Percentiles rank a stretch among this genome's conserved stretches.
Evolutionary conservation across 2,329 filamentous ascomycete genomes (phyloP).

Genomic region (Pseudogymnoascus sp.): DNA sequence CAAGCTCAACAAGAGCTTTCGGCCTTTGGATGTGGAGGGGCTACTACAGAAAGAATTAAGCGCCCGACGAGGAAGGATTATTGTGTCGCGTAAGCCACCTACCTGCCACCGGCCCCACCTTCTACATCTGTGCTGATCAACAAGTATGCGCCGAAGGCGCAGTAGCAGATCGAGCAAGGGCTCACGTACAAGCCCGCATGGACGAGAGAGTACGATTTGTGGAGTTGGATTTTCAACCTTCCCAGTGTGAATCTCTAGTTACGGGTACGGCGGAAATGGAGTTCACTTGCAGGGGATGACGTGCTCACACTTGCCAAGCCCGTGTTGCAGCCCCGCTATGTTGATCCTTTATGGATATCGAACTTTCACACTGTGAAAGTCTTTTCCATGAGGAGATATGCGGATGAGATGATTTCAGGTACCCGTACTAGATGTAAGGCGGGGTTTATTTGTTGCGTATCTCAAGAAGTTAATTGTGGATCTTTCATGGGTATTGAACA

Average conservation of each 20-base stretch:
- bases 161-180: constrained; percentile 8
- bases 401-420: too few species aligned
- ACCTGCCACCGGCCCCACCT: background rate
- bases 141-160: constrained; percentile 10
- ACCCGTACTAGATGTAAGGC: too few species aligned
- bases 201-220: constrained; percentile 13
- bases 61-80: constrained; percentile 10
- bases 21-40: constrained; percentile 1
- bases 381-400: too few species aligned
- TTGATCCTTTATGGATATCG: too few species aligned
- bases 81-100: constrained; percentile 12
- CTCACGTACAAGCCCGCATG: constrained; percentile 9
- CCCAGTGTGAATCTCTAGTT: background rate
- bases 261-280: background rate
- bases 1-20: constrained; percentile 11
- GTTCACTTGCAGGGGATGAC: background rate
- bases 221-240: constrained; percentile 15
- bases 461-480: background rate
- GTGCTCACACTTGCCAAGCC: background rate
- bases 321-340: too few species aligned
- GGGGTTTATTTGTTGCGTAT: too few species aligned
- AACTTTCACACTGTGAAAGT: too few species aligned
- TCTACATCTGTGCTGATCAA: background rate
- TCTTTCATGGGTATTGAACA: background rate
- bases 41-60: constrained; percentile 10